phyloP scores from a whole-genome alignment of 169 alveolate genomes.

The Plasmodium yoelii region DNA sequence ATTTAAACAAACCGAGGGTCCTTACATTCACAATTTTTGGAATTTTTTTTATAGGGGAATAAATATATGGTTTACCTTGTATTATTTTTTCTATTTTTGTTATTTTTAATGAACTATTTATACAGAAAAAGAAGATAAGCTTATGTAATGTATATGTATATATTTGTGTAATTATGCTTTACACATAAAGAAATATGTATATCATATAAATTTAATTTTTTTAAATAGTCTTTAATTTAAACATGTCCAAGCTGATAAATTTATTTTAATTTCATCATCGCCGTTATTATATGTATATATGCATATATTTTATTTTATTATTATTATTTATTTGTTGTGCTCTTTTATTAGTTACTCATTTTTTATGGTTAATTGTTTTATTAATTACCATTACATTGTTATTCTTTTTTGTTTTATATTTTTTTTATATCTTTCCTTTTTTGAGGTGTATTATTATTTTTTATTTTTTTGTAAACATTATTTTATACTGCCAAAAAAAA shows the following conservation, averaged over 20 bases:
- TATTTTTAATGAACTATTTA: slow-evolving; percentile 63
- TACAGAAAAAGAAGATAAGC: slow-evolving; percentile 51
- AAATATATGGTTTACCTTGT: slow-evolving; percentile 63
- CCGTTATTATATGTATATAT: neutral
- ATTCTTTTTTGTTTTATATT: neutral
- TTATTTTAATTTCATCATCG: neutral
- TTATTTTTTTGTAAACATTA: neutral
- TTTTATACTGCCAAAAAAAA: neutral
- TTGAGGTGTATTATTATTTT: neutral
- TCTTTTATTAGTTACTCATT: neutral
- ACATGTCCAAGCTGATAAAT: neutral
- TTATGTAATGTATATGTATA: neutral
- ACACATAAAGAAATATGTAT: too few relatives aligned
- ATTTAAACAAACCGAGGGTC: neutral
- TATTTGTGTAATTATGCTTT: neutral
- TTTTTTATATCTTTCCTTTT: neutral
- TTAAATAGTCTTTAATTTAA: neutral
- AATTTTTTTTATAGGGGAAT: slow-evolving; percentile 68
- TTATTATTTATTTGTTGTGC: neutral
- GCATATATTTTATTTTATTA: neutral
- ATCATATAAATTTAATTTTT: too few relatives aligned
- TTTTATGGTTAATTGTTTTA: neutral
- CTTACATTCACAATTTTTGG: neutral
- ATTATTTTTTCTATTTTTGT: slow-evolving; percentile 52
- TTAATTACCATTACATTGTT: neutral